phyloP scores from a whole-genome alignment of 2,329 filamentous ascomycete genomes.

The Penicillium sp. region DNA sequence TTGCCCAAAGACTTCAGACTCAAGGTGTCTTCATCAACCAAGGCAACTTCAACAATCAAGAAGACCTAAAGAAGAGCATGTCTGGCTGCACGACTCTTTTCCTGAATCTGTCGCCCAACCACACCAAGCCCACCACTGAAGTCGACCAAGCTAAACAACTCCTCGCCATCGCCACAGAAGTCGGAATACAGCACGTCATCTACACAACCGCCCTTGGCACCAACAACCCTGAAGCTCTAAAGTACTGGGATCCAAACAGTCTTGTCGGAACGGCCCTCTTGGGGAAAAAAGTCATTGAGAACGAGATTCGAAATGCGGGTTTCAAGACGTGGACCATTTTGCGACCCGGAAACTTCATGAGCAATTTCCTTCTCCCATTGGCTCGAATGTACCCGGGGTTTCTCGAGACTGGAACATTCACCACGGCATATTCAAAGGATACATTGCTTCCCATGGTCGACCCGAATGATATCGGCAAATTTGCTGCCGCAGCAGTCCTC shows the following conservation, averaged over 20 bases:
- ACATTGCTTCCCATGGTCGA: slow-evolving; percentile 49
- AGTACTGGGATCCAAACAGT: slow-evolving; percentile 28
- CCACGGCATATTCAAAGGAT: slow-evolving; percentile 38
- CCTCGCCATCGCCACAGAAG: slow-evolving; percentile 28
- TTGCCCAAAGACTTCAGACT: slow-evolving; percentile 29
- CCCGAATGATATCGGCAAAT: slow-evolving; percentile 51
- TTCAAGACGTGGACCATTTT: slow-evolving; percentile 53
- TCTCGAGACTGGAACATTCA: slow-evolving; percentile 41
- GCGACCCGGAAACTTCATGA: slow-evolving; percentile 55
- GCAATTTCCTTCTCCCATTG: slow-evolving; percentile 51
- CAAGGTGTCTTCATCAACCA: slow-evolving; percentile 32
- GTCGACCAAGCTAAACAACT: slow-evolving; percentile 30
- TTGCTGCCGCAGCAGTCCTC: slow-evolving; percentile 48
- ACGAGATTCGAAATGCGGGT: slow-evolving; percentile 36
- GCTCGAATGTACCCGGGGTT: slow-evolving; percentile 46
- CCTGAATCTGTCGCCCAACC: slow-evolving; percentile 26
- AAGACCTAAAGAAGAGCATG: slow-evolving; percentile 30
- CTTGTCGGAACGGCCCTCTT: slow-evolving; percentile 34
- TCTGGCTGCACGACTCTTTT: slow-evolving; percentile 33
- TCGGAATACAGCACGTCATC: slow-evolving; percentile 36
- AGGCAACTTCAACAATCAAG: slow-evolving; percentile 35
- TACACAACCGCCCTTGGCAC: slow-evolving; percentile 32
- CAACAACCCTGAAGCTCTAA: slow-evolving; percentile 31
- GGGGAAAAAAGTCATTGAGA: slow-evolving; percentile 49
- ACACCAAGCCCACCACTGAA: slow-evolving; percentile 17